A percentile compares a stretch with the other conserved stretches of the same genome.
Conservation (phyloP, 345 rosid species). For the Citrus sinensis region DNA sequence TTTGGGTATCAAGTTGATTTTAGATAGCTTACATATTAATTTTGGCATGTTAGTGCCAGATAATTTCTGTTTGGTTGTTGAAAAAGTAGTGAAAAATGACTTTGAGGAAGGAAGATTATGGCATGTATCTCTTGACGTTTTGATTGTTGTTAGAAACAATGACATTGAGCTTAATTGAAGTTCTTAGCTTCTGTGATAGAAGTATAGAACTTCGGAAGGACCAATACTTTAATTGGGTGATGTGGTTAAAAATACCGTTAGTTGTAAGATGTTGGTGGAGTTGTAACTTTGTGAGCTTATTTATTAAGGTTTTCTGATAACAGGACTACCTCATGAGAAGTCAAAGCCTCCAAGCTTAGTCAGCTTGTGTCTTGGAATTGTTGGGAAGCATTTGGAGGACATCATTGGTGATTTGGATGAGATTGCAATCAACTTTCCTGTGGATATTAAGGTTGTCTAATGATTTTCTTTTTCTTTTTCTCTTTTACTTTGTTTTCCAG, state of each 20-base stretch:
- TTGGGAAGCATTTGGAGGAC: constrained; percentile 83
- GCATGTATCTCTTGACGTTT: not conserved
- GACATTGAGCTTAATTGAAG: not conserved
- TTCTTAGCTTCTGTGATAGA: not conserved
- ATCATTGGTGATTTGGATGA: constrained; percentile 55
- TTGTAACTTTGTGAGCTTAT: not conserved
- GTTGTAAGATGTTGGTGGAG: not conserved
- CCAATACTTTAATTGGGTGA: not conserved
- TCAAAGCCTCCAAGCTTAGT: constrained; percentile 57
- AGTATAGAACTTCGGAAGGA: not conserved
- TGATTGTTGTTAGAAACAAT: not conserved
- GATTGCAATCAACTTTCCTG: constrained; percentile 58
- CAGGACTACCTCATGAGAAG: constrained; percentile 38
- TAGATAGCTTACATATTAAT: not conserved
- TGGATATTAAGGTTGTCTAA: constrained; percentile 57
- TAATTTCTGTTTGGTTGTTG: not conserved
- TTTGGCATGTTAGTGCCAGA: not conserved
- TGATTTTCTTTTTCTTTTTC: not conserved
- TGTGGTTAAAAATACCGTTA: not conserved
- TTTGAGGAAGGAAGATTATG: not conserved
- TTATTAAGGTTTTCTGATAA: constrained; percentile 1
- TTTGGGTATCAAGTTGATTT: not conserved
- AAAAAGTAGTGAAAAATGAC: not conserved
- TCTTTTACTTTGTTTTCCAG: not conserved
- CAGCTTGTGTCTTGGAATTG: constrained; percentile 72